These are phyloP conservation scores for Rhizopogon rudus DNA, from an alignment of 768 basidiomycete genomes.

Conservation along the genomic window DNA sequence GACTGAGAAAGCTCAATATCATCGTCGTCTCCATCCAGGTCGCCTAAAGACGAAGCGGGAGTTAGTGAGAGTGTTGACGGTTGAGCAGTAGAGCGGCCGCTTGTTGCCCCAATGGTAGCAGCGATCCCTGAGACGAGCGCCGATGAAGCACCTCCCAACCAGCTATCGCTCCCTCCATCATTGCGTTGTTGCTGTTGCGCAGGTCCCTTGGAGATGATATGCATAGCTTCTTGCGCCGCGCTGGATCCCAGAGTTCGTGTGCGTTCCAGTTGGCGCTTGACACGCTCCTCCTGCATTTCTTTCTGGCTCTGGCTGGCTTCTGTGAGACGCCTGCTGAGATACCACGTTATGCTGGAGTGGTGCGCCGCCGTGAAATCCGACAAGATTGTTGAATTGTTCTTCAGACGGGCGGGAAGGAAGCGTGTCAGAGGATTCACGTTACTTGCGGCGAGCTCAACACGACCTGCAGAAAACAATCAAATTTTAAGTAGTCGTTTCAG, in stretches of 20 bases:
- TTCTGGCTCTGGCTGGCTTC: slow-evolving; percentile 75
- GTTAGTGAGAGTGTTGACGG: slow-evolving; percentile 16
- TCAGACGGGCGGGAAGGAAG: slow-evolving; percentile 66
- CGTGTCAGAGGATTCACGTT: slow-evolving; percentile 62
- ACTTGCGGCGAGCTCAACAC: slow-evolving; percentile 60
- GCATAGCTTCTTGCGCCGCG: slow-evolving; percentile 60
- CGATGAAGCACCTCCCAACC: slow-evolving; percentile 58
- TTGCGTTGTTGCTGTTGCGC: slow-evolving; percentile 13
- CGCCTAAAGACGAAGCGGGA: slow-evolving; percentile 31
- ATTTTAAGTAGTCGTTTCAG: slow-evolving; percentile 13
- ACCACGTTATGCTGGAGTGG: slow-evolving; percentile 90
- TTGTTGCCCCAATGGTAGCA: slow-evolving; percentile 51
- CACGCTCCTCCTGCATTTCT: slow-evolving; percentile 91
- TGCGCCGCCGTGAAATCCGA: slow-evolving; percentile 84
- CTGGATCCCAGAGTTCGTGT: slow-evolving; percentile 77
- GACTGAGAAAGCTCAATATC: slow-evolving; percentile 80
- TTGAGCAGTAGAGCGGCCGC: slow-evolving; percentile 25
- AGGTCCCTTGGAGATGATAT: slow-evolving; percentile 32
- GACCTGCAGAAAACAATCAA: slow-evolving; percentile 38
- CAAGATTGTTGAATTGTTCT: slow-evolving; percentile 41
- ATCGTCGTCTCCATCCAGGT: slow-evolving; percentile 65
- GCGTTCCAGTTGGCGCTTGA: slow-evolving; percentile 83
- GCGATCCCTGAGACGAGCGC: slow-evolving; percentile 52
- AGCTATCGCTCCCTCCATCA: slow-evolving; percentile 36
- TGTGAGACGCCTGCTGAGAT: slow-evolving; percentile 75